A percentile compares a stretch with the other conserved stretches of the same genome.
These are phyloP conservation scores for Yamadazyma blattariae DNA, from an alignment of 1,139 yeast genomes.

Conservation along the genomic window DNA sequence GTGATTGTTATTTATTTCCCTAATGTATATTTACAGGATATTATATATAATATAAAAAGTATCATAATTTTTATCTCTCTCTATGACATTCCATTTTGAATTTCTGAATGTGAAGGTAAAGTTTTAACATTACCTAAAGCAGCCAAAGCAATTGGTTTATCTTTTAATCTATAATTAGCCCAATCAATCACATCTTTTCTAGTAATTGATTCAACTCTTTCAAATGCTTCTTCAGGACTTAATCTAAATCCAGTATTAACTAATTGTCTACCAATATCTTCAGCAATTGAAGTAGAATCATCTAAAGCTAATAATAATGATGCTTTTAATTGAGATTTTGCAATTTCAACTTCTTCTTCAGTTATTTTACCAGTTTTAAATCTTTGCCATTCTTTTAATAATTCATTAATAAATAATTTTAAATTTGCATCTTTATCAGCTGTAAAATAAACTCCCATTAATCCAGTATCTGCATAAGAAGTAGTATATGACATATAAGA, in stretches of 20 bases:
- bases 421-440: constrained; percentile 73
- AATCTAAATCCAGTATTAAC: constrained; percentile 91
- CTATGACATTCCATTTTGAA: constrained; percentile 37
- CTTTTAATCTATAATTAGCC: constrained; percentile 80
- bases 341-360: constrained; percentile 86
- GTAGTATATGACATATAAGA: constrained; percentile 96
- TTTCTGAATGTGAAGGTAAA: constrained; percentile 57
- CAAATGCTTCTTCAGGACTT: constrained; percentile 89
- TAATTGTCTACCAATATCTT: constrained; percentile 95
- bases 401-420: constrained; percentile 65
- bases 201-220: constrained; percentile 74
- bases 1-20: neutral
- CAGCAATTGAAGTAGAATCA: constrained; percentile 95
- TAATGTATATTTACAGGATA: constrained; percentile 2
- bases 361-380: constrained; percentile 72
- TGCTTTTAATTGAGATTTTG: constrained; percentile 93
- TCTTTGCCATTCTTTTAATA: constrained; percentile 86
- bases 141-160: constrained; percentile 82
- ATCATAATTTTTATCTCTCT: constrained; percentile 7
- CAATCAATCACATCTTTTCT: constrained; percentile 79
- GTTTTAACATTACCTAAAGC: constrained; percentile 80
- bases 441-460: constrained; percentile 94
- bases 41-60: neutral
- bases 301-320: constrained; percentile 84
- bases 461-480: constrained; percentile 94